phyloP scores from a whole-genome alignment of 1,284 basidiomycete species.

The Pulveroboletus sp. region DNA sequence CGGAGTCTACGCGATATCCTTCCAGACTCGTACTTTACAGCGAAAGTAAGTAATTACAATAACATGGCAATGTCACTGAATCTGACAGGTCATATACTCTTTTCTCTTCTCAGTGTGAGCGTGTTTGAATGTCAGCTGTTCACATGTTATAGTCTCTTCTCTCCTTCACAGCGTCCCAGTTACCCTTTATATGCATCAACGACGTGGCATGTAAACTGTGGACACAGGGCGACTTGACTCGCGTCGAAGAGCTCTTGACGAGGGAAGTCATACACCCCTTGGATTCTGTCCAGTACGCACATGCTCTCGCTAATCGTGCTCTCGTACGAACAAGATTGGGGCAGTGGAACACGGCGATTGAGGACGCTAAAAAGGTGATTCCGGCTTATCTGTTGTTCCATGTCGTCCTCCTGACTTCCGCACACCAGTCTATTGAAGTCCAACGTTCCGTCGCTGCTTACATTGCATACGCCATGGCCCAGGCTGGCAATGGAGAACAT shows the following conservation, averaged over 20 bases:
- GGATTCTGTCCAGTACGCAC: neutral
- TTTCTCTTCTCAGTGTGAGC: neutral
- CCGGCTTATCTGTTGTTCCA: neutral
- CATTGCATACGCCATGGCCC: slow-evolving; percentile 2
- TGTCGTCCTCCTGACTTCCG: neutral
- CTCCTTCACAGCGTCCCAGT: neutral
- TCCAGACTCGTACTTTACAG: neutral
- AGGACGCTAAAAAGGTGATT: slow-evolving; percentile 7
- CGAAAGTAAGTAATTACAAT: neutral
- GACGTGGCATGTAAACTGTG: neutral
- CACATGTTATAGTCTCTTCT: neutral
- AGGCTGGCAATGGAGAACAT: neutral
- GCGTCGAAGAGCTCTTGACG: neutral
- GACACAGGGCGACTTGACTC: neutral
- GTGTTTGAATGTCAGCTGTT: neutral
- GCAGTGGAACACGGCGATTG: neutral
- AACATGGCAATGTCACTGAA: neutral
- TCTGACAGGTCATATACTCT: neutral
- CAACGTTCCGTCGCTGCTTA: neutral
- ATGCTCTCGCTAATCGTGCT: neutral
- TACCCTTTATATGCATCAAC: neutral
- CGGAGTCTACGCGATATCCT: neutral
- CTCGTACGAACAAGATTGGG: neutral
- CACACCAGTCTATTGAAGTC: neutral
- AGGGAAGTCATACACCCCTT: neutral